A percentile compares a stretch with the other conserved stretches of the same genome.
Conservation (phyloP, 2,329 filamentous ascomycete genomes). For the Didymella keratinophila region DNA sequence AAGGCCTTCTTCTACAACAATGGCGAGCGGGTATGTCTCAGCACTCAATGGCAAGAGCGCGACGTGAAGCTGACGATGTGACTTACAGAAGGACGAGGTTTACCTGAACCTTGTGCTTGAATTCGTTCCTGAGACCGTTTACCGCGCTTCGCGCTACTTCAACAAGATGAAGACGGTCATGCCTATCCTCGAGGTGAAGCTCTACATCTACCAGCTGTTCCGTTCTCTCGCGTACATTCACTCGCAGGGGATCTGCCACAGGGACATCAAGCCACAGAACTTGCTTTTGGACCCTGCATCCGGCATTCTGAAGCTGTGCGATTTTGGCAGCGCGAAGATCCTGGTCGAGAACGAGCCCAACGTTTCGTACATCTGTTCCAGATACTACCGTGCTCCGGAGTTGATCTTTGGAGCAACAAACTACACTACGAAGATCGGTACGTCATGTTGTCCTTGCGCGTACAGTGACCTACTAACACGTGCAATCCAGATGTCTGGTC, state of each 20-base stretch:
- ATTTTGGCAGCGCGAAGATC: constrained; percentile 99
- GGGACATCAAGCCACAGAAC: constrained; percentile 99
- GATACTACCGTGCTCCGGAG: constrained; percentile 97
- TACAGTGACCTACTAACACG: constrained; percentile 29
- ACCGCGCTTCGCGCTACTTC: constrained; percentile 97
- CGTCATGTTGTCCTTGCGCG: constrained; percentile 46
- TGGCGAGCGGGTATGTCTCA: constrained; percentile 82
- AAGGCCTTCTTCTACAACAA: constrained; percentile 99
- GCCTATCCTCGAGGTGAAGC: constrained; percentile 98
- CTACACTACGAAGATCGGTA: constrained; percentile 99
- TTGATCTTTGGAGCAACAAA: constrained; percentile 99
- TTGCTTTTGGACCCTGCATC: constrained; percentile 89
- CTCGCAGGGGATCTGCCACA: constrained; percentile 97
- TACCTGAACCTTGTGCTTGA: constrained; percentile 98
- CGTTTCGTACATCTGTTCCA: constrained; percentile 98
- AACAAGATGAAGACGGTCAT: constrained; percentile 99
- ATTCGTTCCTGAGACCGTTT: constrained; percentile 97
- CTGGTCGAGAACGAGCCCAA: constrained; percentile 98
- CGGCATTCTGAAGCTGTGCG: constrained; percentile 94
- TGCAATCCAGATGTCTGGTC: constrained; percentile 87
- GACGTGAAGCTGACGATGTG: constrained; percentile 42
- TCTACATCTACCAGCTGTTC: constrained; percentile 99
- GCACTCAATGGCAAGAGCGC: constrained; percentile 21
- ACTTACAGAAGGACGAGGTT: constrained; percentile 80
- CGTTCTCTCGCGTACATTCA: constrained; percentile 98